Evolutionary conservation across 2,329 filamentous ascomycete genomes (phyloP).

Genomic region (Botrytis medusae): DNA sequence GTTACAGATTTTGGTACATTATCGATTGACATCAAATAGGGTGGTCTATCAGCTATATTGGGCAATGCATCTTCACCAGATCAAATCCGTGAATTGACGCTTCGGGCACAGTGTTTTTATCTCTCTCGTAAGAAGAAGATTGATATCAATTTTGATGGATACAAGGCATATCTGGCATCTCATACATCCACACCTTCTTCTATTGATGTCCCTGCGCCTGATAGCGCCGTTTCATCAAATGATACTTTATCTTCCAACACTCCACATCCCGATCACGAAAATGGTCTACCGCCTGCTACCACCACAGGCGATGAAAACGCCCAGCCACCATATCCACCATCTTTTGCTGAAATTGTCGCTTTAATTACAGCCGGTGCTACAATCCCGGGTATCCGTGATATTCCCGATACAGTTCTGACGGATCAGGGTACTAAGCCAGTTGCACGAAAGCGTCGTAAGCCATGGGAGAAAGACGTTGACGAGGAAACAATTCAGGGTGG

Average conservation of each 20-base stretch:
- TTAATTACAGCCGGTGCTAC: conserved; percentile 79
- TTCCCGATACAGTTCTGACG: conserved; percentile 75
- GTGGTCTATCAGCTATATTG: conserved; percentile 64
- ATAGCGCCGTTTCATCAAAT: not conserved
- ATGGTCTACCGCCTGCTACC: conserved; percentile 18
- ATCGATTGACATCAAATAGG: conserved; percentile 40
- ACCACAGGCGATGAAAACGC: conserved; percentile 40
- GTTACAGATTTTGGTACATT: not conserved
- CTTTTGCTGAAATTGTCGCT: conserved; percentile 82
- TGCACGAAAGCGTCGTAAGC: conserved; percentile 53
- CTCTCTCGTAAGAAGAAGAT: conserved; percentile 51
- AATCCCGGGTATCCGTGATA: conserved; percentile 83
- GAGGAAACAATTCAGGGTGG: conserved; percentile 35
- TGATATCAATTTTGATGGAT: conserved; percentile 64
- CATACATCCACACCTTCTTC: conserved; percentile 23
- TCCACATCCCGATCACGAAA: conserved; percentile 19
- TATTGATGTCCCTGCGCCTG: conserved; percentile 16
- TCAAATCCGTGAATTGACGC: conserved; percentile 56
- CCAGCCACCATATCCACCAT: conserved; percentile 75
- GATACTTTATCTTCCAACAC: not conserved
- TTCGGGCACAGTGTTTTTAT: conserved; percentile 70
- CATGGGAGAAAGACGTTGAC: conserved; percentile 70
- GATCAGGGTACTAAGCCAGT: conserved; percentile 56
- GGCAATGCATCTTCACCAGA: conserved; percentile 55
- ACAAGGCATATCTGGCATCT: conserved; percentile 59